A percentile compares a stretch with the other conserved stretches of the same genome.
These are phyloP conservation scores for Clavaria fumosa DNA, from an alignment of 768 basidiomycete genomes.

Conservation along the genomic window DNA sequence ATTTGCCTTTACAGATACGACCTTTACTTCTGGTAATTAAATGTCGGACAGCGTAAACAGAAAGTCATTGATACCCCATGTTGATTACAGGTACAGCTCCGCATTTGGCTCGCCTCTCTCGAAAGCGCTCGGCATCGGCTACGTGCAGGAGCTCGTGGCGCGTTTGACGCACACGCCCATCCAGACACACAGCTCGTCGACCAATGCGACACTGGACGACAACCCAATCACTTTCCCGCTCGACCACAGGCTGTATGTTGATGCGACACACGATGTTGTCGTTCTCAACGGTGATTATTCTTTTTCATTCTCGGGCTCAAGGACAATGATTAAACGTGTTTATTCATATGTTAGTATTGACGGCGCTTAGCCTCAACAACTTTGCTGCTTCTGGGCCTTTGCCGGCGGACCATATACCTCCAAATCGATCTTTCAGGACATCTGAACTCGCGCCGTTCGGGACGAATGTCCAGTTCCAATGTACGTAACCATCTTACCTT, in stretches of 20 bases:
- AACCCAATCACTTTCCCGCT: slow-evolving; percentile 57
- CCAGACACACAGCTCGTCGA: slow-evolving; percentile 57
- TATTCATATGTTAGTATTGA: slow-evolving; percentile 37
- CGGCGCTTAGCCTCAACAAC: slow-evolving; percentile 69
- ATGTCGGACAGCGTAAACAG: no score
- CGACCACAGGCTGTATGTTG: slow-evolving; percentile 61
- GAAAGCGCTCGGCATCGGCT: slow-evolving; percentile 64
- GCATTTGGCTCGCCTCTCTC: slow-evolving; percentile 75
- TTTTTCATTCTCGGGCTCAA: background rate
- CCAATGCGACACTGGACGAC: slow-evolving; percentile 69
- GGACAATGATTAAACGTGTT: no score
- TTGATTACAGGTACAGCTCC: slow-evolving; percentile 54
- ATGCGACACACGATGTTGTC: slow-evolving; percentile 87
- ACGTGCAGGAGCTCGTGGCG: slow-evolving; percentile 69
- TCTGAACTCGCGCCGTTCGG: slow-evolving; percentile 77
- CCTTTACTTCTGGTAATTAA: slow-evolving; percentile 47
- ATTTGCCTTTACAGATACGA: slow-evolving; percentile 32
- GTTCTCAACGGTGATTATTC: slow-evolving; percentile 53
- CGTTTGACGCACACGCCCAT: slow-evolving; percentile 70
- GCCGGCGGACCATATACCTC: slow-evolving; percentile 55
- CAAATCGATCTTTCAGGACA: slow-evolving; percentile 49
- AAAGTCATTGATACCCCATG: no score
- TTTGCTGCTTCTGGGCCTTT: slow-evolving; percentile 63
- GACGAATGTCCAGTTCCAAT: slow-evolving; percentile 80
- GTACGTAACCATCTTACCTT: slow-evolving; percentile 26